A percentile compares a stretch with the other conserved stretches of the same genome.
These are phyloP conservation scores for Phallus indusiatus DNA, from an alignment of 768 basidiomycete genomes.

Conservation along the genomic window DNA sequence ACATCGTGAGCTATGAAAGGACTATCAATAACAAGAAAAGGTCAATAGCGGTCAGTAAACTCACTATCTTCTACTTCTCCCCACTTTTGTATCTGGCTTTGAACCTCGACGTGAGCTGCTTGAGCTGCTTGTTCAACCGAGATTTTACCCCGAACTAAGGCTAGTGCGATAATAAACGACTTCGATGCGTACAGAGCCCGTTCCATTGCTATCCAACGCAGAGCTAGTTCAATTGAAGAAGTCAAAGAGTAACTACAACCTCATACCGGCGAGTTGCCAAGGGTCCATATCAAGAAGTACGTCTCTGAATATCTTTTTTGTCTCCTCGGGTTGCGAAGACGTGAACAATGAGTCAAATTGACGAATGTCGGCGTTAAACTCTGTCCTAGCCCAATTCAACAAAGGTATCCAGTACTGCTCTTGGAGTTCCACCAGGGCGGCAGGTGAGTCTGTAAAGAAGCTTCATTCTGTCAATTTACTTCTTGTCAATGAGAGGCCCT, in stretches of 20 bases:
- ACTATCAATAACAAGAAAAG: not conserved
- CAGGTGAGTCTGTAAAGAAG: conserved; percentile 75
- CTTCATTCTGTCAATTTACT: conserved; percentile 27
- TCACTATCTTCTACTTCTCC: conserved; percentile 99
- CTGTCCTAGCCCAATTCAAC: conserved; percentile 62
- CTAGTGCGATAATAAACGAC: conserved; percentile 82
- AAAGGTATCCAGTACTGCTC: conserved; percentile 82
- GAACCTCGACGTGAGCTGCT: conserved; percentile 86
- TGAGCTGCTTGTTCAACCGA: conserved; percentile 77
- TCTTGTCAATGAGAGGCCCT: not conserved
- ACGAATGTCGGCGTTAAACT: conserved; percentile 57
- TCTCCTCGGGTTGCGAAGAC: conserved; percentile 59
- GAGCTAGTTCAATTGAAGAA: not conserved
- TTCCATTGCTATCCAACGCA: conserved; percentile 64
- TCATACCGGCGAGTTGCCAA: conserved; percentile 86
- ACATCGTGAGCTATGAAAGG: conserved; percentile 81
- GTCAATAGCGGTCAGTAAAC: conserved; percentile 25
- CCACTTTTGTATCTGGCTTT: conserved; percentile 94
- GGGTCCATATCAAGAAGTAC: conserved; percentile 57
- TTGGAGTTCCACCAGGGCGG: conserved; percentile 68
- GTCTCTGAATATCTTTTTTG: conserved; percentile 46
- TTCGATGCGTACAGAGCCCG: conserved; percentile 84
- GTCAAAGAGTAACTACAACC: conserved; percentile 2
- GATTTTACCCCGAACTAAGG: conserved; percentile 66
- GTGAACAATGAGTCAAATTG: conserved; percentile 66